These are phyloP conservation scores for Collybiopsis confluens DNA, from an alignment of 768 basidiomycete species.

Conservation along the genomic window DNA sequence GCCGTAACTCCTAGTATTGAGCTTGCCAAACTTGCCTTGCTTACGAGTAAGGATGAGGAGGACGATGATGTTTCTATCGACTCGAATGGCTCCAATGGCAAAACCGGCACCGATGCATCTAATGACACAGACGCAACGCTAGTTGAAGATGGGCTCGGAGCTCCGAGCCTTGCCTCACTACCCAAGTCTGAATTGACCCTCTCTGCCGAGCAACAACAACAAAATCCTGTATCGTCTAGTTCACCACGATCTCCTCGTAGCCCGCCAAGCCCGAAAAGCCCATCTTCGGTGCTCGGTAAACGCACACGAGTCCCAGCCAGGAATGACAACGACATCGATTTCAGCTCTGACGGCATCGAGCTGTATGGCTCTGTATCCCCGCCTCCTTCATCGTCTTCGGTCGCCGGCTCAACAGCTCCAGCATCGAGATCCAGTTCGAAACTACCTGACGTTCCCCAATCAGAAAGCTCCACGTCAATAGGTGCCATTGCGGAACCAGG, in stretches of 20 bases:
- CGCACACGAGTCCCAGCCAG: conserved; percentile 41
- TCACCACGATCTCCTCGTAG: conserved; percentile 16
- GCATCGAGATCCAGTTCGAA: conserved; percentile 9
- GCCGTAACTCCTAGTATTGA: conserved; percentile 83
- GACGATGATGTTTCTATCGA: conserved; percentile 35
- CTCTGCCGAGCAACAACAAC: background rate
- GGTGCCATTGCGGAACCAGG: too few relatives aligned
- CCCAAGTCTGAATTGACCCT: background rate
- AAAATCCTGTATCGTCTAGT: background rate
- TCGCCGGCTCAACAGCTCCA: background rate
- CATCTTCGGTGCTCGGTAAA: conserved; percentile 65
- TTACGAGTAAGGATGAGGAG: conserved; percentile 87
- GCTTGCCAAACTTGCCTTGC: conserved; percentile 85
- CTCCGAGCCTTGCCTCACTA: background rate
- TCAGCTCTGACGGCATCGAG: background rate
- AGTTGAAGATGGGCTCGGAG: conserved; percentile 64
- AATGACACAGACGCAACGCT: conserved; percentile 88
- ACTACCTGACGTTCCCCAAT: conserved; percentile 26
- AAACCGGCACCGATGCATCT: conserved; percentile 72
- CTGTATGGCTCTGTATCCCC: conserved; percentile 4
- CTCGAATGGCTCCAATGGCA: conserved; percentile 31
- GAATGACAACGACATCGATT: too few relatives aligned
- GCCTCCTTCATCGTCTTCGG: background rate
- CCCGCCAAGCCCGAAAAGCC: conserved; percentile 17
- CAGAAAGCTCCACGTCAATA: background rate